Evolutionary conservation across 1,284 basidiomycete genomes (phyloP), one percentile per base, ranked within the genome.

Genomic region (Ustilago nuda): DNA sequence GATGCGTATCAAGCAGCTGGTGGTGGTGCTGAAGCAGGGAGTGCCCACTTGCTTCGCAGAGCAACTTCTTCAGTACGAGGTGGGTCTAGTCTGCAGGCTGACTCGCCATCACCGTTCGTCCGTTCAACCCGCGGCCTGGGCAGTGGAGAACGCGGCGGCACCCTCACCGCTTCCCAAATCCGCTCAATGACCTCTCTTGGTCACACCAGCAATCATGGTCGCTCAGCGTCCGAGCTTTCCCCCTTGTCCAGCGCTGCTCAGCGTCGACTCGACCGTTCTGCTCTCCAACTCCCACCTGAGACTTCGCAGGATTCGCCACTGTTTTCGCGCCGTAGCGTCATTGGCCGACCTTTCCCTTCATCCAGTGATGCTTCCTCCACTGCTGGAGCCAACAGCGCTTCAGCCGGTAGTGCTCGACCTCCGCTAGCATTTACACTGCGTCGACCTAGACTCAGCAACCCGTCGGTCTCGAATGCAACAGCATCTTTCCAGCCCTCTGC

Each of bases 381-480:
- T 19, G 43, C 43, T n/a, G n/a, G n/a, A 35, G 27, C 62, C 56
- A 52, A n/a, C 23, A 11, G 39, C 15, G 27, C 56, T 23, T 11
- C 52, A 2, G 32, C 41, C 19, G 53, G 45, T 8, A 17, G 53
- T 3, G 6, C 60, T 3, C 56, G 57, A 37, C 54, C 64, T 9
- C 39, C 70, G 32, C 64, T 48, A 5, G 61, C 56, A 13, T 73
- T 80, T 32, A 69, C 64, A n/a, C 78, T 75, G 17, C 70, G 75
- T 43, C 61, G 67, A 8, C 75, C 78, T 2, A 59, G 69, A 51
- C 61, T 80, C 17, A 77, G 74, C 74, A 78, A 78, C 45, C 78
- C 78, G 2, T 74, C 70, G 4, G 75, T 78, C 13, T 78, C 78
- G 36, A 78, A 73, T 36, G 76, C 76, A 30, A 78, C 76, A 8